Conservation (phyloP, 2,329 filamentous ascomycete species). For the Ciborinia camelliae region DNA sequence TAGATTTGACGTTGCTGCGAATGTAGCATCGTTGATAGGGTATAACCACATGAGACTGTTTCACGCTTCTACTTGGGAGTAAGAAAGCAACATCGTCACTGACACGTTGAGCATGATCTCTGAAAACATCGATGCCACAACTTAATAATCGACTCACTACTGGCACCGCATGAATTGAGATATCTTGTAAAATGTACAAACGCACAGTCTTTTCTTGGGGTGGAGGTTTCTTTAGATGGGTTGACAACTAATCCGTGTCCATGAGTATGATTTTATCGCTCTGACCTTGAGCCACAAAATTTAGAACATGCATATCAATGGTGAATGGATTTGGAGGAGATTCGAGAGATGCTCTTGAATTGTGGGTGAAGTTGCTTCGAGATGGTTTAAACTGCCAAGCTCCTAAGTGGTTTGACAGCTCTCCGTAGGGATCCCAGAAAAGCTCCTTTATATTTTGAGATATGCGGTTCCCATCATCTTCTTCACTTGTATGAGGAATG, state of each 20-base stretch:
- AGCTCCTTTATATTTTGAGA: neutral
- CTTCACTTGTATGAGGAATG: too few species aligned
- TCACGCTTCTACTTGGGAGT: neutral
- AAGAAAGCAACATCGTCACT: neutral
- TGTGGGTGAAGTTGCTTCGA: too few species aligned
- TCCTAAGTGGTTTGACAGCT: neutral
- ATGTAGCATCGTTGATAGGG: neutral
- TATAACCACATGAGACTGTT: neutral
- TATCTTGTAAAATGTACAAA: neutral
- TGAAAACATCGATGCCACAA: neutral
- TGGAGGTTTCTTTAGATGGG: neutral
- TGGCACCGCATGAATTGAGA: neutral
- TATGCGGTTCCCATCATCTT: too few species aligned
- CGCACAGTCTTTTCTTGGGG: neutral
- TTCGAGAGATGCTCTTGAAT: too few species aligned
- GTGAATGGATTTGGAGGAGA: too few species aligned
- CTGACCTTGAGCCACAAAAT: fast-evolving
- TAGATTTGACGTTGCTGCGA: too few species aligned
- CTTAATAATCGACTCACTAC: neutral
- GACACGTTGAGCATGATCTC: neutral
- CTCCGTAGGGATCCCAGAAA: neutral
- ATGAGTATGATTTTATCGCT: neutral
- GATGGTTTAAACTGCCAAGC: neutral
- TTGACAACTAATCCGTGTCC: neutral
- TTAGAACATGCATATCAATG: neutral